Conservation (phyloP, 2,329 filamentous ascomycete genomes). For the Fusarium sarcochroum region DNA sequence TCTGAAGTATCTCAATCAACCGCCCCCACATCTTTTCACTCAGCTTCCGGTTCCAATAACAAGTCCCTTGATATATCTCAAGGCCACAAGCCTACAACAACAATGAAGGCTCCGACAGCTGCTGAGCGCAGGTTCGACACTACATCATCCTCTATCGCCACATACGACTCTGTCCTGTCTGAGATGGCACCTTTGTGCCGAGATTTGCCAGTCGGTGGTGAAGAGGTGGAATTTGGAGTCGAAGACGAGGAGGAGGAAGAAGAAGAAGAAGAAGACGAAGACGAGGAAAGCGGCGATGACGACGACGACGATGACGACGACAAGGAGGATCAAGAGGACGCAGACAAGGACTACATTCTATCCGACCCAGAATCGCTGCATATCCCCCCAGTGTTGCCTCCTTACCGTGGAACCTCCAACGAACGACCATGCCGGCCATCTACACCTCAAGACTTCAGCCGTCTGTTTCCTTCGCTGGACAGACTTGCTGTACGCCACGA, state of each 20-base stretch:
- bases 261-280: constrained; percentile 37
- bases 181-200: constrained; percentile 47
- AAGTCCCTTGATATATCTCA: constrained; percentile 33
- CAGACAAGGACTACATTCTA: constrained; percentile 46
- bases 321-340: constrained; percentile 46
- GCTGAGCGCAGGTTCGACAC: constrained; percentile 38
- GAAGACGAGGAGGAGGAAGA: constrained; percentile 40
- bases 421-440: constrained; percentile 79
- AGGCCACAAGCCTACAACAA: constrained; percentile 26
- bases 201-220: constrained; percentile 43
- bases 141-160: constrained; percentile 74
- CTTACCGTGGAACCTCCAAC: constrained; percentile 70
- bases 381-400: constrained; percentile 67
- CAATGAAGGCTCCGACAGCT: constrained; percentile 22
- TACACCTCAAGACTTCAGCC: constrained; percentile 84
- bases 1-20: constrained; percentile 48
- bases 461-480: constrained; percentile 88
- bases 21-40: constrained; percentile 49
- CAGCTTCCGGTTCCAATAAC: constrained; percentile 44
- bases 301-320: constrained; percentile 56
- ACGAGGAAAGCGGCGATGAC: constrained; percentile 42
- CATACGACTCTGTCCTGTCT: constrained; percentile 80
- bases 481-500: constrained; percentile 89
- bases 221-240: constrained; percentile 42
- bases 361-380: constrained; percentile 48